A percentile compares a stretch with the other conserved stretches of the same genome.
Conservation (phyloP, 2,329 filamentous ascomycete genomes). For the Xylaria hypoxylon region DNA sequence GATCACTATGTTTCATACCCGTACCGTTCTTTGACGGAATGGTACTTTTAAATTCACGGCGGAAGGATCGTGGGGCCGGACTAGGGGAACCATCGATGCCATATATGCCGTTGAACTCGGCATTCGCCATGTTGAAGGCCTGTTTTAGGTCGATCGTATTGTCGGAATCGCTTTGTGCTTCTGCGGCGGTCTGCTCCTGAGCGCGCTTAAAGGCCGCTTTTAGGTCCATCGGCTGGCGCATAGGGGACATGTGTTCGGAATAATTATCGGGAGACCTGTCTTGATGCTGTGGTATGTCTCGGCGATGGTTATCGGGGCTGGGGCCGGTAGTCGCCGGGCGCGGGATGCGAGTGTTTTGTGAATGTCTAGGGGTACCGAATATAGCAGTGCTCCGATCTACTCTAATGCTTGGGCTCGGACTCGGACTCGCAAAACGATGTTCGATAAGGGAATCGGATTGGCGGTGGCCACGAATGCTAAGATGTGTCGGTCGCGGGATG, state of each 20-base stretch:
- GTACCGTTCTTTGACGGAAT: constrained; percentile 38
- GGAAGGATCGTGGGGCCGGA: constrained; percentile 47
- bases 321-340: constrained; percentile 39
- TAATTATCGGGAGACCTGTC: constrained; percentile 25
- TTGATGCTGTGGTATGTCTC: constrained; percentile 14
- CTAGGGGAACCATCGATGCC: constrained; percentile 49
- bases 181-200: constrained; percentile 43
- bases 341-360: constrained; percentile 47
- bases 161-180: constrained; percentile 40
- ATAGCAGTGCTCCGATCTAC: constrained; percentile 34
- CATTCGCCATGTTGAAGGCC: constrained; percentile 48
- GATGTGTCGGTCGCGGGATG: constrained; percentile 27
- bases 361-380: constrained; percentile 33
- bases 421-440: constrained; percentile 22
- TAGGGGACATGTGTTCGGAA: constrained; percentile 38
- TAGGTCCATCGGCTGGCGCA: constrained; percentile 48
- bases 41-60: constrained; percentile 40
- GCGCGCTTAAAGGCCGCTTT: constrained; percentile 48
- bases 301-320: constrained; percentile 15
- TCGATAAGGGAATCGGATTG: constrained; percentile 33
- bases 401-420: constrained; percentile 27
- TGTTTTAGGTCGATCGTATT: constrained; percentile 43
- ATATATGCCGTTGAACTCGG: constrained; percentile 42
- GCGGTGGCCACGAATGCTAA: constrained; percentile 23
- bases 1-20: constrained; percentile 49